phyloP scores from a whole-genome alignment of 148 eudicot species.

The Rhododendron griersonianum region DNA sequence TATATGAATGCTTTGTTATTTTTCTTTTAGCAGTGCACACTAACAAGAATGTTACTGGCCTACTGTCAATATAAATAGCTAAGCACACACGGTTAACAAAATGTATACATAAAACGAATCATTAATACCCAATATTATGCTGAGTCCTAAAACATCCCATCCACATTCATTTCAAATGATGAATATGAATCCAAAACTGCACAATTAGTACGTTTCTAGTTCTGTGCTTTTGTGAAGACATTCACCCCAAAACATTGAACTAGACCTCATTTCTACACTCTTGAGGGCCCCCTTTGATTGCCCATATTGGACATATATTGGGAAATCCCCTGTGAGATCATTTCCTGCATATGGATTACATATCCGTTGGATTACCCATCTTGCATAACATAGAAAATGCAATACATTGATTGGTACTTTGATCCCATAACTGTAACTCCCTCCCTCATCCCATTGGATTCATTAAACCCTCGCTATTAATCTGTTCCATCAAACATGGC shows the following conservation, averaged over 20 bases:
- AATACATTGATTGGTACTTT: neutral
- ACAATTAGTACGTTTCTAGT: neutral
- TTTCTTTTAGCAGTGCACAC: neutral
- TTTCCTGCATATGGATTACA: neutral
- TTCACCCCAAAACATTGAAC: neutral
- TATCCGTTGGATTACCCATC: neutral
- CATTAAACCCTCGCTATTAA: neutral
- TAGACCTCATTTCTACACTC: neutral
- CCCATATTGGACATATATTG: neutral
- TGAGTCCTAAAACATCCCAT: neutral
- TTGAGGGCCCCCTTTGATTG: neutral
- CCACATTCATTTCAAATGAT: neutral
- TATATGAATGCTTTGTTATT: neutral
- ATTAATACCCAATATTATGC: neutral
- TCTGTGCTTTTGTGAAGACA: neutral
- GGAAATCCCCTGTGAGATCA: neutral
- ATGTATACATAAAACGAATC: neutral
- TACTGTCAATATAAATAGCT: neutral
- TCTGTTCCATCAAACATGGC: neutral
- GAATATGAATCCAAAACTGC: neutral
- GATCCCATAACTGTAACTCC: neutral
- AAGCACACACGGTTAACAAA: neutral
- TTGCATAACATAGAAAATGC: neutral
- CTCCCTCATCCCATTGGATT: neutral
- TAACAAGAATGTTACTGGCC: neutral